Evolutionary conservation across 2,329 filamentous ascomycete species (phyloP).

Genomic region (Colletotrichum sp.): DNA sequence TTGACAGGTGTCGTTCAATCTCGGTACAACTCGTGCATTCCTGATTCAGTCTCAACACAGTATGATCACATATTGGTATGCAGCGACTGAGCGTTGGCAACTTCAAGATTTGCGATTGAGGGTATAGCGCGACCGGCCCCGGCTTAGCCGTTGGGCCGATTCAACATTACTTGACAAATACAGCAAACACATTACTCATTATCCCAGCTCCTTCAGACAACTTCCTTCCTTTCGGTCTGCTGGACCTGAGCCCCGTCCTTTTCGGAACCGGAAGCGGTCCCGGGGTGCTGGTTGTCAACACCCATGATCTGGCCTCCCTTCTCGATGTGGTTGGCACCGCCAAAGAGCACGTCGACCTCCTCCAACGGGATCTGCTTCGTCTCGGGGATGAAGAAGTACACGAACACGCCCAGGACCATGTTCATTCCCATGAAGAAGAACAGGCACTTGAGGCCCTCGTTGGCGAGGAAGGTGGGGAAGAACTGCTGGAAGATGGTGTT

Average conservation of each 20-base stretch:
- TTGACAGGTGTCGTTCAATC: neutral
- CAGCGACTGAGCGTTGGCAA: neutral
- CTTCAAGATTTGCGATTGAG: neutral
- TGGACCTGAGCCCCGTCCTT: conserved; percentile 9
- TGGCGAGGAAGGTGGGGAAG: conserved; percentile 69
- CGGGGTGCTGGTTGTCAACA: neutral
- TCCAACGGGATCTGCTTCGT: conserved; percentile 55
- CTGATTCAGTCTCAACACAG: neutral
- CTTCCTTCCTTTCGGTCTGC: conserved; percentile 9
- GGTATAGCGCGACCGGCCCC: neutral
- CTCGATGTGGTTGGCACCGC: conserved; percentile 59
- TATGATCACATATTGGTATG: neutral
- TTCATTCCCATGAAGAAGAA: conserved; percentile 46
- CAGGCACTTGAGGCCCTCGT: conserved; percentile 49
- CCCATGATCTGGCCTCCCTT: conserved; percentile 53
- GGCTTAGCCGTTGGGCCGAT: neutral
- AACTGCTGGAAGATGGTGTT: conserved; percentile 73
- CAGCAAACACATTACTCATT: neutral
- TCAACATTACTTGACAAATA: neutral
- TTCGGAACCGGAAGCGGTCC: neutral
- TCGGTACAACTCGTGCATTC: neutral
- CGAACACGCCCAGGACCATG: conserved; percentile 51
- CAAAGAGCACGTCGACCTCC: conserved; percentile 61
- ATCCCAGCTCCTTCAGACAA: neutral
- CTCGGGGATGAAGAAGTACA: conserved; percentile 56